Percentiles rank a stretch among this genome's conserved stretches.
Evolutionary conservation across 805 yeast genomes (phyloP).

Genomic region (Ogataea methanolica): DNA sequence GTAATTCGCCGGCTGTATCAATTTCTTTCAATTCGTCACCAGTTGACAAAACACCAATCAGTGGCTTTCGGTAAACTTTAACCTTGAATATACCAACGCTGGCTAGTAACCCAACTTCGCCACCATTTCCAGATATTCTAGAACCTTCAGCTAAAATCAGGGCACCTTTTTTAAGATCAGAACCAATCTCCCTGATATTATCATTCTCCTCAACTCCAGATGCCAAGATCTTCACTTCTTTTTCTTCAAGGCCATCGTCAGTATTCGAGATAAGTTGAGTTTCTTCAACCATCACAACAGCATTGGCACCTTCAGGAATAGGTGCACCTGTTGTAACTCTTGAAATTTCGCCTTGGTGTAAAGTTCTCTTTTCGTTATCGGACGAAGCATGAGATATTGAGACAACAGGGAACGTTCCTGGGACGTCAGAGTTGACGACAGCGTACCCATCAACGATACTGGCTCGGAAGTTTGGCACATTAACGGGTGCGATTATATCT

Average conservation of each 20-base stretch:
- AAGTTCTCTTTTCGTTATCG: slow-evolving; percentile 11
- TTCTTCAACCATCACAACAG: slow-evolving; percentile 52
- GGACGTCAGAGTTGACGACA: slow-evolving; percentile 39
- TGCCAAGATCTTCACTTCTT: slow-evolving; percentile 36
- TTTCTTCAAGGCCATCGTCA: slow-evolving; percentile 39
- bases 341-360: slow-evolving; percentile 32
- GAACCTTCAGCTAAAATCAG: slow-evolving; percentile 34
- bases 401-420: slow-evolving; percentile 39
- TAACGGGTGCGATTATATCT: slow-evolving; percentile 33
- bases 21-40: slow-evolving; percentile 47
- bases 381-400: slow-evolving; percentile 40
- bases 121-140: slow-evolving; percentile 37
- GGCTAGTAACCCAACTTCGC: slow-evolving; percentile 46
- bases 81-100: slow-evolving; percentile 39
- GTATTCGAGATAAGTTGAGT: slow-evolving; percentile 34
- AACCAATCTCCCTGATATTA: slow-evolving; percentile 44
- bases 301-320: slow-evolving; percentile 47
- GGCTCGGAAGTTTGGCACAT: slow-evolving; percentile 48
- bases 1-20: slow-evolving; percentile 17
- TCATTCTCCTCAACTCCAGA: slow-evolving; percentile 35
- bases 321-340: slow-evolving; percentile 57
- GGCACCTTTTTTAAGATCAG: slow-evolving; percentile 39
- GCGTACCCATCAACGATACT: slow-evolving; percentile 57
- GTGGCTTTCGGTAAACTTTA: slow-evolving; percentile 37
- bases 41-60: slow-evolving; percentile 44